Evolutionary conservation across 805 yeast genomes (phyloP).

Genomic region (Barnettozyma sucrosica): DNA sequence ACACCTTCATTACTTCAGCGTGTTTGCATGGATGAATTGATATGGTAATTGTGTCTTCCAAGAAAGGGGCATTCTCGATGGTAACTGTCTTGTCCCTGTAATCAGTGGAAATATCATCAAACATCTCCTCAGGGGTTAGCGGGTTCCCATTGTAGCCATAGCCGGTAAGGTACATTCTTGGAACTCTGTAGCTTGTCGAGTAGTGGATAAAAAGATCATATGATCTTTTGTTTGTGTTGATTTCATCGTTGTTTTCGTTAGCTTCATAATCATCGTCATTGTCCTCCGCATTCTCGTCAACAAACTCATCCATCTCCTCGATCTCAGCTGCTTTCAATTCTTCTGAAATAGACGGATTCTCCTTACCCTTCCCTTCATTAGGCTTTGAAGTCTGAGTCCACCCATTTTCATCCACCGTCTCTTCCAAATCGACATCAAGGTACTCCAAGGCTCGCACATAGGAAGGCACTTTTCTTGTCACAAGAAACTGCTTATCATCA

Average conservation of each 20-base stretch:
- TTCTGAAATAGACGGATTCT: slow-evolving; percentile 6
- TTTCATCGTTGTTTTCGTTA: slow-evolving; percentile 27
- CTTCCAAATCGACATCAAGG: slow-evolving; percentile 38
- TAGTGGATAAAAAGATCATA: slow-evolving; percentile 90
- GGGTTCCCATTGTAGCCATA: slow-evolving; percentile 82
- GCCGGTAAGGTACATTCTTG: slow-evolving; percentile 89
- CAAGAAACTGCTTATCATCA: slow-evolving; percentile 75
- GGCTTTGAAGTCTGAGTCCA: slow-evolving; percentile 44
- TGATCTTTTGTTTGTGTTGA: slow-evolving; percentile 43
- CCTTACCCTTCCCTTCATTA: slow-evolving; percentile 13
- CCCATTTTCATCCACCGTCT: slow-evolving; percentile 43
- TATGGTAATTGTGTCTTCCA: slow-evolving; percentile 63
- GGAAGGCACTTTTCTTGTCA: slow-evolving; percentile 87
- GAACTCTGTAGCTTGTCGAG: slow-evolving; percentile 93
- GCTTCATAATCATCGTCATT: slow-evolving; percentile 31
- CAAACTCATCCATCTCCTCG: slow-evolving; percentile 41
- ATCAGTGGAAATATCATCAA: slow-evolving; percentile 88
- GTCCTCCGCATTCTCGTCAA: slow-evolving; percentile 39
- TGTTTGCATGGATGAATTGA: slow-evolving; percentile 97
- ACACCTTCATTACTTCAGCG: slow-evolving; percentile 87
- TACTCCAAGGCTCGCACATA: slow-evolving; percentile 58
- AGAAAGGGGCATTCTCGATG: slow-evolving; percentile 86
- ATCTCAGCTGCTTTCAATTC: slow-evolving; percentile 16
- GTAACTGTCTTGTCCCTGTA: slow-evolving; percentile 95
- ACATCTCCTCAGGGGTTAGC: slow-evolving; percentile 82